Percentiles rank a stretch among this genome's conserved stretches.
Evolutionary conservation across 306 rosid genomes (phyloP).

Genomic region (Ceratonia siliqua): DNA sequence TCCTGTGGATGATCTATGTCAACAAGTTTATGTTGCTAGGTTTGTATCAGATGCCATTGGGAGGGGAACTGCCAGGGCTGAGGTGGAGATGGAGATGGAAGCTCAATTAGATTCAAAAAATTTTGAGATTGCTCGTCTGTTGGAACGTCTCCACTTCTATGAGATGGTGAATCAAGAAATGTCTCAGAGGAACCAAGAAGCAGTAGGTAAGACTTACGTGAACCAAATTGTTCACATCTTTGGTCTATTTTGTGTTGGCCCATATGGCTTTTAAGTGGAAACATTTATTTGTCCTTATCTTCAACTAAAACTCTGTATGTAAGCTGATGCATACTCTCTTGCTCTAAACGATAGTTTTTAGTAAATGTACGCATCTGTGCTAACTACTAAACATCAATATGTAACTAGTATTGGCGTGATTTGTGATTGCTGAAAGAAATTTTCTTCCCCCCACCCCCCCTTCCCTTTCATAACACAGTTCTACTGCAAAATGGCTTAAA

Average conservation of each 20-base stretch:
- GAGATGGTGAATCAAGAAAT: conserved; percentile 97
- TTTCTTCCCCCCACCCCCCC: background rate
- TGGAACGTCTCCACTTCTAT: conserved; percentile 80
- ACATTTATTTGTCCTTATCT: background rate
- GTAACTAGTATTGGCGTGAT: conserved; percentile 5
- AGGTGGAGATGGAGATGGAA: conserved; percentile 81
- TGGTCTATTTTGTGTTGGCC: conserved; percentile 13
- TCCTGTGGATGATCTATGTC: conserved; percentile 65
- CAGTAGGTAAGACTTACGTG: conserved; percentile 69
- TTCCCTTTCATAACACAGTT: background rate
- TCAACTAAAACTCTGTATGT: background rate
- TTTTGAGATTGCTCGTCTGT: conserved; percentile 87
- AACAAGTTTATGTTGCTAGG: conserved; percentile 82
- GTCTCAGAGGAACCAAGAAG: conserved; percentile 98
- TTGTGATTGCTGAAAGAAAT: background rate
- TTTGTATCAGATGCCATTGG: conserved; percentile 80
- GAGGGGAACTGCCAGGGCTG: conserved; percentile 79
- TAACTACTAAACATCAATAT: background rate
- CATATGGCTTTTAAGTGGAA: background rate
- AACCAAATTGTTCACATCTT: too few species aligned
- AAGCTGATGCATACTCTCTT: background rate
- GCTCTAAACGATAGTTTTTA: background rate
- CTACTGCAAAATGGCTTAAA: background rate
- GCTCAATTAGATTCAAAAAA: conserved; percentile 74
- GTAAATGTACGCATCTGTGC: background rate